These are phyloP conservation scores for Colletotrichum lentis DNA, from an alignment of 2,329 filamentous ascomycete genomes.

Conservation along the genomic window DNA sequence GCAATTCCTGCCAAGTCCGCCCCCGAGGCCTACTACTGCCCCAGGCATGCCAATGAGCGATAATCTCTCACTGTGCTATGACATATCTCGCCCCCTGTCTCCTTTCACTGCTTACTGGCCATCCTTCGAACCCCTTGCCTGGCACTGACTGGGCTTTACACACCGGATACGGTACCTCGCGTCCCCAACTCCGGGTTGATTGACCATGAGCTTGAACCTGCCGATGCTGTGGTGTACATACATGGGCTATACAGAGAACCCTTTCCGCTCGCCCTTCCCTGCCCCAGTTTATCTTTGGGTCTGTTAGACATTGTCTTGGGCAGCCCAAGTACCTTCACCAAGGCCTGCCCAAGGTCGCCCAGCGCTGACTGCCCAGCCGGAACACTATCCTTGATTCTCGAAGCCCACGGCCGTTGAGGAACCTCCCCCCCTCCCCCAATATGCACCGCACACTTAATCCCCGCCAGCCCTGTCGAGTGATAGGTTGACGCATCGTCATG, in stretches of 20 bases:
- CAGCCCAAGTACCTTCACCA: constrained; percentile 22
- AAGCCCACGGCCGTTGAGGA: constrained; percentile 27
- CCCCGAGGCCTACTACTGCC: constrained; percentile 17
- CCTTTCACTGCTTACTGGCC: constrained; percentile 22
- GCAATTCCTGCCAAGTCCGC: constrained; percentile 34
- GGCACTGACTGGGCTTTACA: constrained; percentile 7
- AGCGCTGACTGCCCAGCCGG: constrained; percentile 36
- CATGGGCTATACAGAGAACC: constrained; percentile 5
- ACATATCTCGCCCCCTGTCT: constrained; percentile 22
- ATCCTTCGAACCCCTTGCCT: constrained; percentile 22
- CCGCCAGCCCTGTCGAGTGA: constrained; percentile 35
- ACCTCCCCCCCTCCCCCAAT: constrained; percentile 19
- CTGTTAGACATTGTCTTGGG: constrained; percentile 35
- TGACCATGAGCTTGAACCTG: constrained; percentile 24
- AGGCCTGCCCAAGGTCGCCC: constrained; percentile 14
- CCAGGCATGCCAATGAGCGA: constrained; percentile 28
- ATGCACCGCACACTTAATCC: constrained; percentile 26
- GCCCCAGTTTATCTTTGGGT: constrained; percentile 37
- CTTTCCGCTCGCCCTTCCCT: constrained; percentile 27
- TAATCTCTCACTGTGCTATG: constrained; percentile 16
- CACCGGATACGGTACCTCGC: constrained; percentile 14
- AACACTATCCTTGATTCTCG: constrained; percentile 22
- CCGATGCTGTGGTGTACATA: constrained; percentile 31
- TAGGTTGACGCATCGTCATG: constrained; percentile 33
- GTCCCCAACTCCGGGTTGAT: constrained; percentile 34